Evolutionary conservation across 495 filamentous ascomycete species (phyloP), one percentile per base, ranked within the genome.

Genomic region (Penicillium chermesinum): DNA sequence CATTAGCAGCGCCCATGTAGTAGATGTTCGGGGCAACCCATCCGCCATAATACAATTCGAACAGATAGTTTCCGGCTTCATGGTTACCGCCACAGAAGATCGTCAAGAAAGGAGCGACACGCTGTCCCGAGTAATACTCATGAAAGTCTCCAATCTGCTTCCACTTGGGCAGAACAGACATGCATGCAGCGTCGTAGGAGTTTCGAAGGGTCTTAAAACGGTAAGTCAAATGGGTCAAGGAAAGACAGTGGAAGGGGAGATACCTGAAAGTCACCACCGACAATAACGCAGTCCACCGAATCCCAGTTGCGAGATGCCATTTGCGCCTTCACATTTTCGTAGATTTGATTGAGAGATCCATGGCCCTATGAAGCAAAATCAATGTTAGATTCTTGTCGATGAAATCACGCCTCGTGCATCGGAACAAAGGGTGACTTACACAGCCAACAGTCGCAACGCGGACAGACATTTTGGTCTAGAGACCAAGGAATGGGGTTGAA

Each of bases 1-100:
- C 83, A 55, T 91, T 94, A 19, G 93, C 87, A 10, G 90, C 89
- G 35, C 93, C 93, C 55, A 97, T 66, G 70, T 95, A 98, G 72
- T 94, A 98, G 42, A 98, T 98, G 44, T 91, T 95, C 14, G 87
- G 90, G 1, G 91, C 91, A 1, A 88, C 93, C 93, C 93, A 98
- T 32, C 93, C 93, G 34, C 93, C 93, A 62, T 97, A 95, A 70
- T 88, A 94, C 2, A 98, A 78, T 60, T 98, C 93, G 70, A 79
- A 89, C 0, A 95, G 63, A 61, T 96, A 77, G 25, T 85, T 89
- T 50, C 86, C 83, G 0, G 93, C 89, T 65, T 98, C 93, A 53
- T 98, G 93, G 61, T 98, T 98, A 7, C 93, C 93, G 32, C 83
- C 91, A 41, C 95, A 79, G 64, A 97, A 97, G 45, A 97, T 70